Evolutionary conservation across 441 rosid genomes (phyloP).

Genomic region (Omphalea diandra): DNA sequence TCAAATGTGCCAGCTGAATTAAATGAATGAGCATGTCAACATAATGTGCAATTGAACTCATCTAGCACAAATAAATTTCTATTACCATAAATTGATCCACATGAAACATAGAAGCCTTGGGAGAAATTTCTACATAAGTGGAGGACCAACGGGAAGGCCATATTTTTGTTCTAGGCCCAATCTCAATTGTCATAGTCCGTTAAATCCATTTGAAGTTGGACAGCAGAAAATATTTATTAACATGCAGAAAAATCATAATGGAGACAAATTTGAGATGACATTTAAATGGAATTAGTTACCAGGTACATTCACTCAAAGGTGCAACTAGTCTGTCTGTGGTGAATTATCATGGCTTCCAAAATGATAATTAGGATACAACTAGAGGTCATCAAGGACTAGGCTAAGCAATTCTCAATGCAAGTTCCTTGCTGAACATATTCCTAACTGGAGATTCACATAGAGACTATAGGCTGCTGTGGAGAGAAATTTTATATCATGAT

Average conservation of each 20-base stretch:
- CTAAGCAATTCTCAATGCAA: background rate
- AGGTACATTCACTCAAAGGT: background rate
- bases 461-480: background rate
- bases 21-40: background rate
- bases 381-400: background rate
- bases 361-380: background rate
- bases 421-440: background rate
- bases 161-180: too few relatives aligned
- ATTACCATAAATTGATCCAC: background rate
- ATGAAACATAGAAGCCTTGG: background rate
- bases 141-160: too few relatives aligned
- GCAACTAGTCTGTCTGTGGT: background rate
- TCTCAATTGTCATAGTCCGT: too few relatives aligned
- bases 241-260: background rate
- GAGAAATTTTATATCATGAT: background rate
- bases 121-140: background rate
- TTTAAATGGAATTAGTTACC: background rate
- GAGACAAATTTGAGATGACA: background rate
- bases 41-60: background rate
- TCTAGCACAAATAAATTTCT: background rate
- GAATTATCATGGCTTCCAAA: background rate
- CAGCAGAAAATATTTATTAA: background rate
- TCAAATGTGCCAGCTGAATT: background rate
- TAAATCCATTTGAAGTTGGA: background rate
- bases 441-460: background rate